Evolutionary conservation across 78 protist genomes (phyloP).

Genomic region (Chrysochromulina parva): DNA sequence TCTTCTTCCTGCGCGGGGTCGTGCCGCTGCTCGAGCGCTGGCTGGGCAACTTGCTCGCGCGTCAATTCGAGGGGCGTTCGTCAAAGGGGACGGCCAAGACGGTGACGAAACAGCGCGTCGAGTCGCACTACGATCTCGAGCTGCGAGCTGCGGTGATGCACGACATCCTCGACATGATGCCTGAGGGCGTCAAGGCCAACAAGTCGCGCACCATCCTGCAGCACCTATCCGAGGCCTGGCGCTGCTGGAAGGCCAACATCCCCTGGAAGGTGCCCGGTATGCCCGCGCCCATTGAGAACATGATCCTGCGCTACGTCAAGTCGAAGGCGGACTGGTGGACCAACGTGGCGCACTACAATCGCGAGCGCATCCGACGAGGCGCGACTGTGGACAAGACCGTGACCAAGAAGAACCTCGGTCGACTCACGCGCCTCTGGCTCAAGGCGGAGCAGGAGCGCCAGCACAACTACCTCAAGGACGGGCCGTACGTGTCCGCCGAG

Average conservation of each 20-base stretch:
- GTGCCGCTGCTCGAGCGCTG: conserved; percentile 99
- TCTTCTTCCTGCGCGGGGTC: conserved; percentile 99
- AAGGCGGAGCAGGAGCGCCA: conserved; percentile 99
- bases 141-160: conserved; percentile 97
- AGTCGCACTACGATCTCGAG: conserved; percentile 96
- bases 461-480: conserved; percentile 98
- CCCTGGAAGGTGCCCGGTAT: conserved; percentile 99
- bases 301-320: conserved; percentile 98
- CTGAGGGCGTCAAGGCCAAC: conserved; percentile 95
- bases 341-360: conserved; percentile 94
- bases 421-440: conserved; percentile 97
- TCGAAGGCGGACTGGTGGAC: conserved; percentile 99
- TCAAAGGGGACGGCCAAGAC: conserved; percentile 82
- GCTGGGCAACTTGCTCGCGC: conserved; percentile 98
- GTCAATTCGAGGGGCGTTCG: conserved; percentile 95
- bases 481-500: conserved; percentile 96
- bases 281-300: conserved; percentile 96
- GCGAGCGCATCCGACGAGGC: conserved; percentile 98
- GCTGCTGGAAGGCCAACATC: conserved; percentile 99
- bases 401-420: conserved; percentile 98
- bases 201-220: conserved; percentile 93
- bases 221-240: conserved; percentile 97
- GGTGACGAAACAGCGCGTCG: conserved; percentile 99
- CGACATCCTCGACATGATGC: conserved; percentile 99
- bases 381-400: conserved; percentile 99